These are phyloP conservation scores for Cryphonectria carpinicola DNA, from an alignment of 2,329 filamentous ascomycete genomes.

Conservation along the genomic window DNA sequence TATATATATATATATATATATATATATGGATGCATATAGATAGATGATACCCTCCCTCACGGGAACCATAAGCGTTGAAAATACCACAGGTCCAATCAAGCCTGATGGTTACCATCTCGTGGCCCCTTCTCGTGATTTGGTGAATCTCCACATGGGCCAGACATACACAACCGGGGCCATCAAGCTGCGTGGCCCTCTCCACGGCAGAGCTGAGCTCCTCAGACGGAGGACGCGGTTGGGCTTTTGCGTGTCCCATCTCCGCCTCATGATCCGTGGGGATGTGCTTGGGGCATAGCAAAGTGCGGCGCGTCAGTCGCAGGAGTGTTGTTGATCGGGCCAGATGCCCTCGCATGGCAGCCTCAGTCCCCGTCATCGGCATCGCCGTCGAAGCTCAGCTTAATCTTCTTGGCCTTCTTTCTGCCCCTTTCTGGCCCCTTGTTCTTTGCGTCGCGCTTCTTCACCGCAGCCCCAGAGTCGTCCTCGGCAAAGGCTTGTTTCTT, in stretches of 20 bases:
- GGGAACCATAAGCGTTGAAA: slow-evolving; percentile 17
- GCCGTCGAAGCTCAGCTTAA: slow-evolving; percentile 70
- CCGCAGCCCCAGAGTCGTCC: slow-evolving; percentile 18
- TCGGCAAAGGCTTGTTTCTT: slow-evolving; percentile 18
- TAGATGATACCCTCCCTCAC: slow-evolving; percentile 29
- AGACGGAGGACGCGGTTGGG: neutral
- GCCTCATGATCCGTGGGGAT: neutral
- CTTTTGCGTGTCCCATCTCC: neutral
- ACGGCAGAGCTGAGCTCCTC: neutral
- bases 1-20: neutral
- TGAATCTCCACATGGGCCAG: neutral
- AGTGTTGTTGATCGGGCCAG: neutral
- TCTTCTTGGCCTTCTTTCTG: slow-evolving; percentile 64
- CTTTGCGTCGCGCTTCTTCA: slow-evolving; percentile 31
- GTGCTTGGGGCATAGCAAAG: neutral
- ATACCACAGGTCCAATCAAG: neutral
- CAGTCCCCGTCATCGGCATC: slow-evolving; percentile 62
- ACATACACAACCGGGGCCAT: neutral
- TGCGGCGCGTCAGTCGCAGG: neutral
- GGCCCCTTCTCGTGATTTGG: neutral
- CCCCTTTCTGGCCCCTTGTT: slow-evolving; percentile 25
- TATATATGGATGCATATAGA: neutral
- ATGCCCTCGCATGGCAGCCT: slow-evolving; percentile 8
- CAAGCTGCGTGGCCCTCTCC: neutral
- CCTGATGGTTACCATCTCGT: neutral